phyloP scores from a whole-genome alignment of 2,329 filamentous ascomycete species.

The Fusarium sp. region DNA sequence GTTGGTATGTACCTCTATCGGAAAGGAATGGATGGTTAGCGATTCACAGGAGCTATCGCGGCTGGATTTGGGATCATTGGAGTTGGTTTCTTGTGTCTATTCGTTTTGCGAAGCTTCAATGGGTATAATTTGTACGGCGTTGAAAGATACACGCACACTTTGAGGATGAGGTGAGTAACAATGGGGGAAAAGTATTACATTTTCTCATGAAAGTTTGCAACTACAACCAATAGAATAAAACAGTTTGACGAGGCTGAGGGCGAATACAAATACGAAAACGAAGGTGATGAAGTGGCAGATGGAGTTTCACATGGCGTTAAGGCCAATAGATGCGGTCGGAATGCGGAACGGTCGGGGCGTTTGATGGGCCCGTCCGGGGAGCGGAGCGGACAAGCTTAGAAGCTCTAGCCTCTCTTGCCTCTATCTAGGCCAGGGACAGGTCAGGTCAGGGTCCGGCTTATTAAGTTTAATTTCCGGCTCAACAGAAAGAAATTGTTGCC shows the following conservation, averaged over 20 bases:
- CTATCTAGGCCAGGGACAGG: conserved; percentile 21
- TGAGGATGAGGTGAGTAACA: conserved; percentile 26
- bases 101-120: conserved; percentile 13
- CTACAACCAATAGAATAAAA: conserved; percentile 29
- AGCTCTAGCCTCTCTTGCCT: not conserved
- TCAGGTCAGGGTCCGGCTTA: conserved; percentile 18
- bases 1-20: conserved; percentile 19
- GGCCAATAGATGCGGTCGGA: conserved; percentile 27
- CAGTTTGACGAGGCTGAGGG: conserved; percentile 1
- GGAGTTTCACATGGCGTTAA: conserved; percentile 10
- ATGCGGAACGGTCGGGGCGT: conserved; percentile 25
- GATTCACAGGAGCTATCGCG: conserved; percentile 28
- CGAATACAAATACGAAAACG: conserved; percentile 49
- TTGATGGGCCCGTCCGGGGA: conserved; percentile 42
- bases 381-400: conserved; percentile 4
- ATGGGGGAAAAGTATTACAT: conserved; percentile 17
- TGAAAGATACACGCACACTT: conserved; percentile 24
- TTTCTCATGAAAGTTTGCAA: conserved; percentile 7
- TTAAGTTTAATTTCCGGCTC: conserved; percentile 38
- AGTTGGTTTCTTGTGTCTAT: conserved; percentile 30
- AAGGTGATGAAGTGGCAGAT: conserved; percentile 13
- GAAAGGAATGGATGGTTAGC: conserved; percentile 33
- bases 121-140: conserved; percentile 37
- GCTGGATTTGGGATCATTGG: conserved; percentile 27
- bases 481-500: conserved; percentile 26